Conservation (phyloP, 169 alveolate genomes). For the Cryptosporidium tyzzeri region DNA sequence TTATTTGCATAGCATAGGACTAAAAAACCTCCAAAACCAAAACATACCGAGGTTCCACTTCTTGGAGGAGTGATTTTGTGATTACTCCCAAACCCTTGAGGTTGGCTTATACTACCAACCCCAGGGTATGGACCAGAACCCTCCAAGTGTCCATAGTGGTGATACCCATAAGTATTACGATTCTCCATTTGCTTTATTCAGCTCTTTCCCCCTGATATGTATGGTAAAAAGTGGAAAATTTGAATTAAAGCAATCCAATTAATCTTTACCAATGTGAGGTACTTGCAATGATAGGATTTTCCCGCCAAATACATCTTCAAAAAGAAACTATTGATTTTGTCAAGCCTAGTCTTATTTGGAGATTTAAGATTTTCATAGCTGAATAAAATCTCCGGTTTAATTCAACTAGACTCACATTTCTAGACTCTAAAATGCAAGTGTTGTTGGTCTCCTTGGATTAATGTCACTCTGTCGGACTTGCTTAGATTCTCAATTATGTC, state of each 20-base stretch:
- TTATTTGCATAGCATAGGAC: neutral
- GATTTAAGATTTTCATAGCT: neutral
- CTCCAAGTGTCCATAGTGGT: neutral
- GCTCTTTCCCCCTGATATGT: neutral
- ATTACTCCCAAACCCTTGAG: neutral
- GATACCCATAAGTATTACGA: neutral
- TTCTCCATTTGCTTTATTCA: neutral
- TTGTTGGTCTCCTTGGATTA: conserved; percentile 25
- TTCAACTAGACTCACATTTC: neutral
- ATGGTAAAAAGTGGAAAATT: neutral
- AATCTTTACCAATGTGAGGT: neutral
- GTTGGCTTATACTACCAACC: neutral
- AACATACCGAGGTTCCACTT: conserved; percentile 27
- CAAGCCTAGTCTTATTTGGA: neutral
- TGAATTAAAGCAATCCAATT: neutral
- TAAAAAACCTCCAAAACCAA: conserved; percentile 46
- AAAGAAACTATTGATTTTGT: neutral
- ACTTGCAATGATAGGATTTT: neutral
- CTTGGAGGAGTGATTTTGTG: conserved; percentile 25
- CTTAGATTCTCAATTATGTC: conserved; percentile 94
- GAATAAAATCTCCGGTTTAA: neutral
- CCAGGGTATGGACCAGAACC: neutral
- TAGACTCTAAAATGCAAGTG: conserved; percentile 8
- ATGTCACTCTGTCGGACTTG: conserved; percentile 92
- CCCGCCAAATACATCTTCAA: neutral